These are phyloP conservation scores for Penicillium bialowiezense DNA, from an alignment of 495 filamentous ascomycete species.

Conservation along the genomic window DNA sequence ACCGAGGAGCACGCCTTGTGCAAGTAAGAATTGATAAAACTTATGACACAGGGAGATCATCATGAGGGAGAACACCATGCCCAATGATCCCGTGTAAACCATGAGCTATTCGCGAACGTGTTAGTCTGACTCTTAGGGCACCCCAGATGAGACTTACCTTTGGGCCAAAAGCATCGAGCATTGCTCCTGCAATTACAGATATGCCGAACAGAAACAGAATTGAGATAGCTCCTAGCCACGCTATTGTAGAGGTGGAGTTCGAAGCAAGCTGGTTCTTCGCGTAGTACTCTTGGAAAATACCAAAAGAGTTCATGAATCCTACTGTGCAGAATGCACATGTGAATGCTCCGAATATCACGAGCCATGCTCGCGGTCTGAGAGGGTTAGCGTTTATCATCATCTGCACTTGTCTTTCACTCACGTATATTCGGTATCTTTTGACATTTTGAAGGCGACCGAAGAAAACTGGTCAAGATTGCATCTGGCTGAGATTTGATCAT, in stretches of 20 bases:
- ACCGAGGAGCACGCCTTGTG: constrained; percentile 57
- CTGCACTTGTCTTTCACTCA: no score
- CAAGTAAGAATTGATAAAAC: constrained; percentile 63
- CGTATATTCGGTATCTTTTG: constrained; percentile 22
- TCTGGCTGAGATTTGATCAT: neutral
- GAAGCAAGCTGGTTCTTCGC: constrained; percentile 43
- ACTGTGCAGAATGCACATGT: constrained; percentile 48
- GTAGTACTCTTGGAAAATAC: constrained; percentile 63
- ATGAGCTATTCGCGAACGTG: constrained; percentile 19
- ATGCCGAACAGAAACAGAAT: constrained; percentile 39
- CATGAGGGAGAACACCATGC: constrained; percentile 47
- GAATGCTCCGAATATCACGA: constrained; percentile 28
- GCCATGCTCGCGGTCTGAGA: constrained; percentile 20
- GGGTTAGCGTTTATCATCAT: neutral
- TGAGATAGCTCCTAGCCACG: constrained; percentile 59
- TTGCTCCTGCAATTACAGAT: constrained; percentile 29
- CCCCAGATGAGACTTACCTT: constrained; percentile 5
- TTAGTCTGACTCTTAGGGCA: neutral
- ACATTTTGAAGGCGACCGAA: neutral
- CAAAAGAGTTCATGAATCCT: constrained; percentile 63
- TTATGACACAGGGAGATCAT: constrained; percentile 55
- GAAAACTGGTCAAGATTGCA: neutral
- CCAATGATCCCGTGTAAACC: constrained; percentile 24
- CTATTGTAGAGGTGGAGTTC: constrained; percentile 47
- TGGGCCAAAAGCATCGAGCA: constrained; percentile 42